These are phyloP conservation scores for Solanum microdontum DNA, from an alignment of 257 asterid species.

Conservation along the genomic window DNA sequence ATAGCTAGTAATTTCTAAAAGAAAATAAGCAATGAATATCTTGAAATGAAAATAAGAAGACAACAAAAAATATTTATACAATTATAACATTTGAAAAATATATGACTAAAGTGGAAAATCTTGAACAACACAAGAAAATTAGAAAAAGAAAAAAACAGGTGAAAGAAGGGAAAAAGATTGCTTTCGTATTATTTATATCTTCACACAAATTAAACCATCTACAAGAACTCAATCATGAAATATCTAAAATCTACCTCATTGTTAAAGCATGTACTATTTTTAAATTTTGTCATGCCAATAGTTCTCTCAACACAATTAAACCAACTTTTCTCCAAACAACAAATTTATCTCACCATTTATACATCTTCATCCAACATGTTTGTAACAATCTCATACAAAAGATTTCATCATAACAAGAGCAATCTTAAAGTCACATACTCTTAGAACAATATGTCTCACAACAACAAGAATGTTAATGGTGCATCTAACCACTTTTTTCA, in stretches of 20 bases:
- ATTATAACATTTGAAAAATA: background rate
- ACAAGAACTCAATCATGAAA: background rate
- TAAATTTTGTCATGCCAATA: background rate
- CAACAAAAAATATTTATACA: background rate
- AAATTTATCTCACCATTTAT: background rate
- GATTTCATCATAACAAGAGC: background rate
- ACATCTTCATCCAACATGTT: background rate
- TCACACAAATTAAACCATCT: background rate
- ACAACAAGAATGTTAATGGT: slow-evolving; percentile 16
- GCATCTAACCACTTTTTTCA: background rate
- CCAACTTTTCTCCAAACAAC: background rate
- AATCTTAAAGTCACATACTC: background rate
- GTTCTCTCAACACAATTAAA: background rate
- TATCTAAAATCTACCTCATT: background rate
- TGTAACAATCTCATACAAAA: slow-evolving; percentile 17
- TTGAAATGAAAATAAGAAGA: background rate
- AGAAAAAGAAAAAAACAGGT: background rate
- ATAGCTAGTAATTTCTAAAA: no score
- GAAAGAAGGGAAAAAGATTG: background rate
- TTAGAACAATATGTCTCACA: slow-evolving; percentile 26
- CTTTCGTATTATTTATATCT: background rate
- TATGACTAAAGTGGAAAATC: background rate
- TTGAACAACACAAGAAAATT: background rate
- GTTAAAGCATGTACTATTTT: background rate
- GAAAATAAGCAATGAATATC: no score